These are phyloP conservation scores for Musa balbisiana DNA, from an alignment of 202 grass and related monocot species.

Conservation along the genomic window DNA sequence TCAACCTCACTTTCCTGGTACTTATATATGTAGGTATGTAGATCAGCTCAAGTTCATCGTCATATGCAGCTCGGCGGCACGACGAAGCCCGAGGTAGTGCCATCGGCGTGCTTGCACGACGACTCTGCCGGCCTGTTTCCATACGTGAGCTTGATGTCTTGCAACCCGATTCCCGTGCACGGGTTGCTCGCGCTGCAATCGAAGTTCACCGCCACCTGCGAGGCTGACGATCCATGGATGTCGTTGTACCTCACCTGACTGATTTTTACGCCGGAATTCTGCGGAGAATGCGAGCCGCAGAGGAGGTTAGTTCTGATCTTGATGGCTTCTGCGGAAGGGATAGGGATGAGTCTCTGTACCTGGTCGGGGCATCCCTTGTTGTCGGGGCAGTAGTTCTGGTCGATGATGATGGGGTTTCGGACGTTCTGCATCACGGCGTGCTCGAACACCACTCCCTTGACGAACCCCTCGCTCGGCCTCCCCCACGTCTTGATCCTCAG, in stretches of 20 bases:
- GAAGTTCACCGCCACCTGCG: constrained; percentile 57
- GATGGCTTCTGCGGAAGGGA: too few relatives aligned
- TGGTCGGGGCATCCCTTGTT: constrained; percentile 33
- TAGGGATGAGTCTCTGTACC: constrained; percentile 14
- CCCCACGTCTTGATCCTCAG: constrained; percentile 84
- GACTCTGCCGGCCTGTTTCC: constrained; percentile 24
- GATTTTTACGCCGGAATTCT: constrained; percentile 70
- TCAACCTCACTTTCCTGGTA: too few relatives aligned
- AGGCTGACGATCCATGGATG: constrained; percentile 57
- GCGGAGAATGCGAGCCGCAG: neutral
- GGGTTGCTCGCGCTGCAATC: constrained; percentile 78
- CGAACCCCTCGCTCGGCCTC: constrained; percentile 41
- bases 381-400: constrained; percentile 74
- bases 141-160: constrained; percentile 54
- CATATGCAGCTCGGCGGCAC: constrained; percentile 56
- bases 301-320: too few relatives aligned
- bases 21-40: too few relatives aligned
- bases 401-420: constrained; percentile 82
- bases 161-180: constrained; percentile 61
- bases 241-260: constrained; percentile 45
- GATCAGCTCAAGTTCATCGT: neutral
- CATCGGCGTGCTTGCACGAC: constrained; percentile 47
- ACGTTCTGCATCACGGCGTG: constrained; percentile 52
- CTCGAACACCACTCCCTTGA: constrained; percentile 42
- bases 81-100: constrained; percentile 41